A percentile compares a stretch with the other conserved stretches of the same genome.
Evolutionary conservation across 2,329 filamentous ascomycete genomes (phyloP).

Genomic region (Colletotrichum sp.): DNA sequence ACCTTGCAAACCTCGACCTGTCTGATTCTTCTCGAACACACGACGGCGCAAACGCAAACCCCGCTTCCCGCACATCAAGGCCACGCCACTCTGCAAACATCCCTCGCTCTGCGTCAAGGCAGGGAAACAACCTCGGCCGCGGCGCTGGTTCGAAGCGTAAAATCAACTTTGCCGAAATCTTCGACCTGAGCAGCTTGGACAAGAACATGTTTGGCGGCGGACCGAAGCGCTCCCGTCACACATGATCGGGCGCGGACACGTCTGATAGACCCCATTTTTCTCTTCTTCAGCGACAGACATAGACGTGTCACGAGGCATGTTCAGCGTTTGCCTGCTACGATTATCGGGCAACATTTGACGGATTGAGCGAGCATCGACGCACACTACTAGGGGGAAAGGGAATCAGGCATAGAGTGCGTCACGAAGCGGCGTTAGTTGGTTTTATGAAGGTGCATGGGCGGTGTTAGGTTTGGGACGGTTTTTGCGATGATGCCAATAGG

Average conservation of each 20-base stretch:
- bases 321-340: not conserved
- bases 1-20: conserved; percentile 65
- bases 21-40: conserved; percentile 55
- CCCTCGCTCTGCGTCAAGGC: conserved; percentile 15
- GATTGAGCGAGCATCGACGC: conserved; percentile 20
- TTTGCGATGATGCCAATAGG: conserved; percentile 20
- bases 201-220: conserved; percentile 62
- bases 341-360: conserved; percentile 12
- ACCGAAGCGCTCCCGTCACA: conserved; percentile 57
- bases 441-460: conserved; percentile 19
- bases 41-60: conserved; percentile 34
- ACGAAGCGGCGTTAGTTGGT: conserved; percentile 18
- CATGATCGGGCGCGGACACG: conserved; percentile 26
- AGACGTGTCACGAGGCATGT: not conserved
- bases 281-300: conserved; percentile 2
- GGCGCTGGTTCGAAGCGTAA: conserved; percentile 76
- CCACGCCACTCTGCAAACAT: conserved; percentile 17
- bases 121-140: conserved; percentile 56
- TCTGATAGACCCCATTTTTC: not conserved
- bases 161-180: conserved; percentile 76
- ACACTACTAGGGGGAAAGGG: conserved; percentile 4
- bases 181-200: conserved; percentile 71
- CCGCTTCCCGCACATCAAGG: conserved; percentile 10
- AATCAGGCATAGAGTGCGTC: conserved; percentile 11
- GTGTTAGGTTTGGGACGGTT: conserved; percentile 20